Base-by-base conservation (phyloP, 148 eudicot genomes). In the Spergularia bocconei region DNA sequence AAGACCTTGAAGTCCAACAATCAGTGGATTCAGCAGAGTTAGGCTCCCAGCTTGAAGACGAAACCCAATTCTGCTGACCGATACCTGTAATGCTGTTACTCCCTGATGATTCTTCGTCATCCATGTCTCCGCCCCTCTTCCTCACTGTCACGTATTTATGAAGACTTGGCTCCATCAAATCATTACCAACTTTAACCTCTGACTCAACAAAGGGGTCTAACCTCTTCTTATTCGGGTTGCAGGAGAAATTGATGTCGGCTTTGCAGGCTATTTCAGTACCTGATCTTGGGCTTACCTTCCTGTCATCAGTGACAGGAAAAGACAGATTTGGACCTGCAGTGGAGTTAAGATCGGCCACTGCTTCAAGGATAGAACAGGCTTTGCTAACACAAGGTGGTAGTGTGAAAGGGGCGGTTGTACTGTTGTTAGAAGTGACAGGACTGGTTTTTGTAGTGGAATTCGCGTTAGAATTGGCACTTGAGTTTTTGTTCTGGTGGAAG, bases 291-390 rank as follows among this genome's bases (percentile, higher is more conserved):
- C 72, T 76, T 76, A 74, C 71, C 21, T 76, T 67, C 48, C 70
- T 82, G 25, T 79, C 76, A 70, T 78, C 78, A 38, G 78, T 44
- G 50, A 74, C 67, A 12, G 61, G 60, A 19, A 44, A 38, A 39
- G 84, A 80, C 14, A 66, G 36, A 66, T 76, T 79, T n/a, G 87
- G 76, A 67, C 78, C 79, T 4, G 90, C 84, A 38, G 84, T 79
- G 69, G 98, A 94, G 79, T 92, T 95, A 39, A 95, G 96, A 70
- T 95, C 99, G 0, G 99, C 99, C 33, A 95, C 97, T 47, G 99
- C 99, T 60, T 92, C 98, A 10, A 94, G 79, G 36, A 94, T 92
- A 5, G 98, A 92, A 80, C 82, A 70, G 19, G 95, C 96, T 75
- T 95, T 92, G 60, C 88, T 82, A 25, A 89, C 77, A 69, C 93